Base-by-base conservation (phyloP, 1,284 basidiomycete species). In the Irpex sp. region DNA sequence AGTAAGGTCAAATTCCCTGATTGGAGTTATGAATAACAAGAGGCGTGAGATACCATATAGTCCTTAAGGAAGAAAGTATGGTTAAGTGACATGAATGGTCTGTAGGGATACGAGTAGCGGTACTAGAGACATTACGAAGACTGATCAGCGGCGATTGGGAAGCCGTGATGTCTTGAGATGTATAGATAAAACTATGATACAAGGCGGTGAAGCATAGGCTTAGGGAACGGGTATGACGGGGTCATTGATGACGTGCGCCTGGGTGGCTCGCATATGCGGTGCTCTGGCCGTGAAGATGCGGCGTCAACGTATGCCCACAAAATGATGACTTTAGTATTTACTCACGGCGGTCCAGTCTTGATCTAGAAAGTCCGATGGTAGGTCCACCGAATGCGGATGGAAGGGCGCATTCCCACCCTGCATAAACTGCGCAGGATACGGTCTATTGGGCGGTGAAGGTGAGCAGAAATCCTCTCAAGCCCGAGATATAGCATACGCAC, bases 291-390 rank as follows among this genome's bases (percentile, higher is more conserved):
- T 34, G 9, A 56, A 59, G 13, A 58, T 36, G 51, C 31, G 57
- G 64, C 52, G 57, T 58, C 61, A 61, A 55, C 51, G 55, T 34
- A 49, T 5, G 56, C 58, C 47, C 19, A 34, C 21, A 48, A 49
- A 58, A 40, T 52, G 61, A 36, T 47, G 57, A 36, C 21, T 57
- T 44, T 51, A 8, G 47, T 59, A 61, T 59, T 59, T 58, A 62
- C 64, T 65, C 61, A 65, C 64, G 54, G 61, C 52, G 44, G 61
- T 60, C 64, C 64, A 65, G 40, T 58, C 61, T 52, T 62, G 61
- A 62, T 61, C 59, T 26, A 60, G 58, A 60, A 54, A 55, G 58
- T 65, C 61, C 44, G 64, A 61, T 54, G 58, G 34, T 40, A 62
- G 11, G 55, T 40, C 52, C 26, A 17, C 52, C 19, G 40, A 61